Conservation (phyloP, 345 rosid species). For the Xanthoceras sorbifolium region DNA sequence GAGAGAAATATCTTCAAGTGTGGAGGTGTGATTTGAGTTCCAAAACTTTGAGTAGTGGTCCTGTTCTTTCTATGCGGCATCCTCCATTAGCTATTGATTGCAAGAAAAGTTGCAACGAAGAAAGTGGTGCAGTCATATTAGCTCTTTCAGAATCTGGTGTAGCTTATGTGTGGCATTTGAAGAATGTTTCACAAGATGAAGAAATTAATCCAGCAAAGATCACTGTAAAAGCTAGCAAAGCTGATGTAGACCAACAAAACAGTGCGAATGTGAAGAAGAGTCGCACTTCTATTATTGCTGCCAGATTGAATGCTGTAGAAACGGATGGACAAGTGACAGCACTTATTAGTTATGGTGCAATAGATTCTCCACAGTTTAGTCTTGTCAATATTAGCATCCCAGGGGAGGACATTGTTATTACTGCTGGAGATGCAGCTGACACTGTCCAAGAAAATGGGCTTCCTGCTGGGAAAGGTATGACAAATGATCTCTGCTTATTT, state of each 20-base stretch:
- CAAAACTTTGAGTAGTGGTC: slow-evolving; percentile 28
- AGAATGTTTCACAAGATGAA: slow-evolving; percentile 28
- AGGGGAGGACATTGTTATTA: slow-evolving; percentile 35
- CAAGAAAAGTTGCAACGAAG: slow-evolving; percentile 22
- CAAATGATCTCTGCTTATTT: neutral
- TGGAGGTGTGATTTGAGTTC: slow-evolving; percentile 44
- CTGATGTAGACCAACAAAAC: slow-evolving; percentile 25
- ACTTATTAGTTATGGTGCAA: slow-evolving; percentile 37
- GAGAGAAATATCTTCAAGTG: slow-evolving; percentile 38
- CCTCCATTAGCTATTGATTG: slow-evolving; percentile 35
- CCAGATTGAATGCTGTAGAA: slow-evolving; percentile 27
- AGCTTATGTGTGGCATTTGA: slow-evolving; percentile 39
- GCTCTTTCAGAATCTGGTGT: slow-evolving; percentile 43
- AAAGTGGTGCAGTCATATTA: slow-evolving; percentile 25
- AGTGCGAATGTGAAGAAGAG: slow-evolving; percentile 31
- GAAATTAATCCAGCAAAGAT: slow-evolving; percentile 34
- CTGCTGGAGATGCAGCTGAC: slow-evolving; percentile 24
- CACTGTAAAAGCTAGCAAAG: slow-evolving; percentile 30
- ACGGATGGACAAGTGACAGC: slow-evolving; percentile 22
- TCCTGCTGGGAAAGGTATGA: slow-evolving; percentile 27
- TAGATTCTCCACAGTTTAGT: slow-evolving; percentile 37
- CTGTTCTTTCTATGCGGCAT: slow-evolving; percentile 35
- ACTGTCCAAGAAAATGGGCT: slow-evolving; percentile 21
- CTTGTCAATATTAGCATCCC: slow-evolving; percentile 31
- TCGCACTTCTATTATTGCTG: slow-evolving; percentile 28